phyloP scores from a whole-genome alignment of 2,329 filamentous ascomycete species.

The Diplodia intermedia region DNA sequence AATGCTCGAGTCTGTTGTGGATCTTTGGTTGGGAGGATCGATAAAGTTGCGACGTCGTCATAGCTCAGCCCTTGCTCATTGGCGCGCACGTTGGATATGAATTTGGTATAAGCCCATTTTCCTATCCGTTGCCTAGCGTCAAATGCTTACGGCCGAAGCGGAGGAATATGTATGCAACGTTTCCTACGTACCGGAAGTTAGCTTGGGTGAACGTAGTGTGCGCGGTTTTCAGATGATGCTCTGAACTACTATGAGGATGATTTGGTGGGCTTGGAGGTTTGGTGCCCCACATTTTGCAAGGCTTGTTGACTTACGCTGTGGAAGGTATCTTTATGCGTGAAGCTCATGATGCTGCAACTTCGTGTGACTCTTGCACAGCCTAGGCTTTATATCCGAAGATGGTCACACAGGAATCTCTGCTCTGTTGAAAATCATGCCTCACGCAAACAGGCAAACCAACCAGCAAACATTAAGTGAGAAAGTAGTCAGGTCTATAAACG shows the following conservation, averaged over 20 bases:
- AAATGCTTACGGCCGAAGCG: slow-evolving; percentile 13
- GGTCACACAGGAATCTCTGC: no score
- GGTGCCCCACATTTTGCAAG: neutral
- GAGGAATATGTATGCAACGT: slow-evolving; percentile 14
- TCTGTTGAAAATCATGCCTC: no score
- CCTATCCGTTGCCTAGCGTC: neutral
- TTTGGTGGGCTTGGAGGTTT: neutral
- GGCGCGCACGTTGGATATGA: neutral
- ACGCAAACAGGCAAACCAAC: no score
- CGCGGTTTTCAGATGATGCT: no score
- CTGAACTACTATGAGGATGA: neutral
- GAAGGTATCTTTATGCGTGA: neutral
- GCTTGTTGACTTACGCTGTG: neutral
- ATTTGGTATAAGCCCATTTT: neutral
- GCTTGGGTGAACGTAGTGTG: neutral
- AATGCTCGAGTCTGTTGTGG: neutral
- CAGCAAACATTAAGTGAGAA: no score
- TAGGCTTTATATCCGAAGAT: no score
- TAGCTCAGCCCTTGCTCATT: neutral
- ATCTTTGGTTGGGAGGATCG: slow-evolving; percentile 4
- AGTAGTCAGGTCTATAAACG: no score
- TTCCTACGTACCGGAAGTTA: neutral
- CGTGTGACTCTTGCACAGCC: neutral
- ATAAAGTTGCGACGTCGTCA: slow-evolving; percentile 18
- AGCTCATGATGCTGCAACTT: neutral